Evolutionary conservation across 495 filamentous ascomycete species (phyloP).

Genomic region (Penicillium ucsense): DNA sequence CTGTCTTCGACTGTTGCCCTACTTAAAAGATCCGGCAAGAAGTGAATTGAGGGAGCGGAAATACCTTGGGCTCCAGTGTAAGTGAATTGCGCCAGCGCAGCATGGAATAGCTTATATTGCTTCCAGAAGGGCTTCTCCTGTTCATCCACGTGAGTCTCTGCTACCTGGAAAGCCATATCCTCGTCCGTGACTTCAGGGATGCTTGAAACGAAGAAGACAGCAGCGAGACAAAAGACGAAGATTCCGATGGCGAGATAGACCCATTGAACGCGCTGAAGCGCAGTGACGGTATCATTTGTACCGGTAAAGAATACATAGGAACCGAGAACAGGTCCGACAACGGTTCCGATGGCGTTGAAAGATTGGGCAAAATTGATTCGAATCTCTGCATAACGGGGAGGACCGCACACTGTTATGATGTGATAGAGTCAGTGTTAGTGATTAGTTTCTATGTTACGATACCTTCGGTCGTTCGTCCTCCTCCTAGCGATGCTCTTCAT

Average conservation of each 20-base stretch:
- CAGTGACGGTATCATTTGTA: constrained; percentile 37
- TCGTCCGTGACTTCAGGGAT: constrained; percentile 49
- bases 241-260: constrained; percentile 63
- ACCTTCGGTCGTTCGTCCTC: too few relatives aligned
- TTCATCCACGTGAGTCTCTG: constrained; percentile 33
- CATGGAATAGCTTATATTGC: constrained; percentile 49
- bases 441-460: background rate
- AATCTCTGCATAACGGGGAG: constrained; percentile 41
- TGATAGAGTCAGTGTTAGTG: background rate
- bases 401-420: constrained; percentile 35
- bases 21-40: too few relatives aligned
- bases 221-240: constrained; percentile 55
- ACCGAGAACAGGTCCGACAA: constrained; percentile 56
- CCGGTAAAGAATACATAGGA: constrained; percentile 57
- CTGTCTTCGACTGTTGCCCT: too few relatives aligned
- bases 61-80: constrained; percentile 58
- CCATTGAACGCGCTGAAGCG: constrained; percentile 59
- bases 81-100: constrained; percentile 60
- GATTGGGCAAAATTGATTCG: constrained; percentile 60
- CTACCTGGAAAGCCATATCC: constrained; percentile 46
- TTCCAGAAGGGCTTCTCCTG: constrained; percentile 37
- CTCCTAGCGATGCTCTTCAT: too few relatives aligned
- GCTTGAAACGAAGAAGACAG: constrained; percentile 32
- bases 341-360: constrained; percentile 57
- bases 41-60: background rate